Evolutionary conservation across 2,329 filamentous ascomycete genomes (phyloP), one percentile per base, ranked within the genome.

Genomic region (Macrophomina phaseolina): DNA sequence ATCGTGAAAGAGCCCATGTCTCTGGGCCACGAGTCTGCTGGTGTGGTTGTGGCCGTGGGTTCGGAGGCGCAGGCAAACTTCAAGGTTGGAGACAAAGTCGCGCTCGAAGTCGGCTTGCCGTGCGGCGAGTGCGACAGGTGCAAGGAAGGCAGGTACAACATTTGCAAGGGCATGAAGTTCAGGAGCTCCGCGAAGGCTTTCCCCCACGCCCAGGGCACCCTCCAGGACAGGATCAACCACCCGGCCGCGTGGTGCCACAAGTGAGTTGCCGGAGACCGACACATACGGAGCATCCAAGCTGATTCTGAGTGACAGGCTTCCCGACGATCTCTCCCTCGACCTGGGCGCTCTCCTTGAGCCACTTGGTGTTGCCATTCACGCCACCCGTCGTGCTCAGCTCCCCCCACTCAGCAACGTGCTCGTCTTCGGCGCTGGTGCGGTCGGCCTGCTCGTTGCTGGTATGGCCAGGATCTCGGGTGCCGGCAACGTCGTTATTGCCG

Each of bases 21-120:
- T 14, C 87, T 97, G 0, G 89, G 89, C 71, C 89, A 91, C 76
- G 89, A 91, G 76, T 94, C 93, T 14, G 86, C 92, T 8, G 94
- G 93, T 67, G 90, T 91, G 34, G 85, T 98, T 48, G 87, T 93
- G 64, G 86, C 87, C 53, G 83, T 92, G 48, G 93, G 93, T 23
- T 76, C 85, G 1, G 82, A 81, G 12, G 90, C 93, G 4, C 90
- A 93, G 5, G 87, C 81, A 51, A 80, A 79, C 38, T 86, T 97
- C 69, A 81, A 86, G 71, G 76, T 85, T 11, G 94, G 94, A 67
- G 94, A 97, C 81, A 89, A 91, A 72, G 90, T 97, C 23, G 93
- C 94, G n/a, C 83, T 98, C 49, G 94, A 98, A 84, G 94, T 96
- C 14, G 94, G 94, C 61, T 86, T 92, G 63, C 92, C 93, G 0